Evolutionary conservation across 106 monocot species (phyloP), one percentile per base, ranked within the genome.

Genomic region (Phalaenopsis aphrodite): DNA sequence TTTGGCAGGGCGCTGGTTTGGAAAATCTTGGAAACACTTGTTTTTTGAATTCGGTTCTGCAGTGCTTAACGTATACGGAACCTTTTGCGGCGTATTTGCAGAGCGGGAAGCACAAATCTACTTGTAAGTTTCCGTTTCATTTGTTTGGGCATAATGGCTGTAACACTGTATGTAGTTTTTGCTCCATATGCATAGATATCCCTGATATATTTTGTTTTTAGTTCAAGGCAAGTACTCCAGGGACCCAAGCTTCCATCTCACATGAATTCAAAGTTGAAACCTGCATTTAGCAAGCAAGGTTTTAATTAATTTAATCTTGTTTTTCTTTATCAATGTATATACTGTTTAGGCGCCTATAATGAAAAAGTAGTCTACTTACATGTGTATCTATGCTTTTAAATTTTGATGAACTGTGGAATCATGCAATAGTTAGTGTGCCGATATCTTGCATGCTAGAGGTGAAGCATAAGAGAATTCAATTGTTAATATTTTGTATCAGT

Each of bases 41-140:
- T 80, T 99, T 82, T 77, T 87, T 99, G 37, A 99, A 99, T 84
- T 95, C 99, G 23, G 99, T 99, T 80, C 88, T 99, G n/a, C 99
- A 99, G 83, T 99, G 99, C 75, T 69, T 99, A 55, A 99, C 99
- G 17, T 99, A 99, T 65, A 99, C 99, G 2, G 95, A 99, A 83
- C 99, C 99, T 77, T 94, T 99, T 83, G 95, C 90, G 42, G 99
- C 99, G 36, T 99, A 99, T 86, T 84, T 95, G 76, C 99, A 93
- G 64, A 99, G 93, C 75, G 99, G 95, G 55, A 88, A 91, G 80
- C 99, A 99, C 80, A 93, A 86, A 84, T 86, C 89, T 80, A 91
- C 91, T 55, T 99, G 98, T 99, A 91, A 86, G 98, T 84, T 72
- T 56, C 11, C 15, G 10, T 52, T 18, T 16, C 39, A 3, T 3